phyloP scores from a whole-genome alignment of 768 basidiomycete genomes.

The Chalciporus piperatus region DNA sequence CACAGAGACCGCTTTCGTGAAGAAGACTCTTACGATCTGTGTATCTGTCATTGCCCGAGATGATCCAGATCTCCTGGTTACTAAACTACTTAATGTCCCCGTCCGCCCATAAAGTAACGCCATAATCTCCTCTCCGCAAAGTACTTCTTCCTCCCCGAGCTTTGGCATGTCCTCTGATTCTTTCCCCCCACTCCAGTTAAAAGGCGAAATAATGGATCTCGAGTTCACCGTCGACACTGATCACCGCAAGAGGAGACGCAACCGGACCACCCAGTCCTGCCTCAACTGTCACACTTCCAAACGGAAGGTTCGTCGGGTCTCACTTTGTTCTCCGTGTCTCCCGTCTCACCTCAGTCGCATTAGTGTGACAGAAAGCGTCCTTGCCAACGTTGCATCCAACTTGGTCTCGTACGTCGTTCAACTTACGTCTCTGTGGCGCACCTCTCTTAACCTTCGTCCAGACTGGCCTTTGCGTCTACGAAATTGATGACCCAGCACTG shows the following conservation, averaged over 20 bases:
- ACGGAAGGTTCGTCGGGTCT: constrained; percentile 61
- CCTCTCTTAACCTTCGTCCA: constrained; percentile 28
- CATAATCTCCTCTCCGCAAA: constrained; percentile 51
- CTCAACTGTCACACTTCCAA: constrained; percentile 93
- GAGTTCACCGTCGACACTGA: constrained; percentile 71
- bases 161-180: constrained; percentile 54
- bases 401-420: constrained; percentile 64
- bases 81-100: constrained; percentile 59
- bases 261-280: constrained; percentile 87
- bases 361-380: constrained; percentile 92
- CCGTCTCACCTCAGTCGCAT: constrained; percentile 9
- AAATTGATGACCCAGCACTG: constrained; percentile 85
- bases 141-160: constrained; percentile 28
- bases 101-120: constrained; percentile 39
- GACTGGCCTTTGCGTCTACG: constrained; percentile 95
- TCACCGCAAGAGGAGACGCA: constrained; percentile 82
- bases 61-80: constrained; percentile 47
- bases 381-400: constrained; percentile 86
- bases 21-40: constrained; percentile 32
- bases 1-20: constrained; percentile 34
- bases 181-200: constrained; percentile 57
- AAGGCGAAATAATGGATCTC: constrained; percentile 76
- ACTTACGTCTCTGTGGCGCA: not conserved
- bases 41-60: constrained; percentile 33
- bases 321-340: not conserved